Conservation (phyloP, 768 basidiomycete genomes). For the Floccularia luteovirens region DNA sequence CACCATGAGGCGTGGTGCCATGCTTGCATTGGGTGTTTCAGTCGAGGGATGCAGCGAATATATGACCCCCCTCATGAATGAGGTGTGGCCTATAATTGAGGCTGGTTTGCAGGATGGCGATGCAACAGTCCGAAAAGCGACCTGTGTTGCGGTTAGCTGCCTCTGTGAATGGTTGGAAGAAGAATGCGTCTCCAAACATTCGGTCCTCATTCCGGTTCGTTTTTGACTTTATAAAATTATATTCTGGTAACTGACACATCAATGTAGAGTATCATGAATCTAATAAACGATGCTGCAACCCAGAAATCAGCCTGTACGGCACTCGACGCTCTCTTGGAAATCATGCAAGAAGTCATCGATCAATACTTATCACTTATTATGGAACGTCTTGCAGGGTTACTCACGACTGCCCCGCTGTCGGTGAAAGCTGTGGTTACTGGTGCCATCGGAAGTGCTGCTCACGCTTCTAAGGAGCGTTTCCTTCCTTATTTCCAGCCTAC, state of each 20-base stretch:
- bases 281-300: conserved; percentile 81
- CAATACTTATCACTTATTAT: conserved; percentile 92
- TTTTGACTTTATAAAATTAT: conserved; percentile 2
- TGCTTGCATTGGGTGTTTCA: conserved; percentile 91
- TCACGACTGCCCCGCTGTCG: conserved; percentile 78
- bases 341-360: conserved; percentile 83
- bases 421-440: conserved; percentile 95
- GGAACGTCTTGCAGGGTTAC: conserved; percentile 83
- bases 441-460: conserved; percentile 96
- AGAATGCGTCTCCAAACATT: conserved; percentile 80
- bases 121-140: conserved; percentile 84
- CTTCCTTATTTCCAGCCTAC: conserved; percentile 90
- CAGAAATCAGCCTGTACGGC: conserved; percentile 95
- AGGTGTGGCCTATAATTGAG: conserved; percentile 94
- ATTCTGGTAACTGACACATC: conserved; percentile 3
- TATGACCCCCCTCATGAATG: conserved; percentile 87
- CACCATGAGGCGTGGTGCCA: conserved; percentile 78
- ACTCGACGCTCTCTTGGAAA: conserved; percentile 93
- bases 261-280: conserved; percentile 75
- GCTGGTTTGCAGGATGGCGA: conserved; percentile 81
- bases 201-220: conserved; percentile 77
- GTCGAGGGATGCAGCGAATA: conserved; percentile 98
- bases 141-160: conserved; percentile 94
- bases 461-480: conserved; percentile 89
- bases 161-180: conserved; percentile 97